These are phyloP conservation scores for Strobilomyces confusus DNA, from an alignment of 768 basidiomycete genomes.

Conservation along the genomic window DNA sequence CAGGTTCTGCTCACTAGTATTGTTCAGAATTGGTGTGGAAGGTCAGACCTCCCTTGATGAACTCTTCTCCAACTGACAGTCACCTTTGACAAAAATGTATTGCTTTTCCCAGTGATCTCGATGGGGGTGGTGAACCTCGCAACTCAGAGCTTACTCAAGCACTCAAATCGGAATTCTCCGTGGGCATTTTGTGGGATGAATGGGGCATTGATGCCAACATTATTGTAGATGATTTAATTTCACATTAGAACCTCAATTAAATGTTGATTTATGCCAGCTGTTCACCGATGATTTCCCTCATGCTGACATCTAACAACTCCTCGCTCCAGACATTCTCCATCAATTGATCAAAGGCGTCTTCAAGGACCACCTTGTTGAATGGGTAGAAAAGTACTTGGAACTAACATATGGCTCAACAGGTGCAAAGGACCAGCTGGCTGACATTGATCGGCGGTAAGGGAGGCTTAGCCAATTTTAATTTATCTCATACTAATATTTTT, in stretches of 20 bases:
- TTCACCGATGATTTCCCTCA: slow-evolving; percentile 1
- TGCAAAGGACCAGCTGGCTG: neutral
- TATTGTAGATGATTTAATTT: neutral
- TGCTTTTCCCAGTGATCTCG: neutral
- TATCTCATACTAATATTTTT: too few species aligned
- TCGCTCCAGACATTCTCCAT: neutral
- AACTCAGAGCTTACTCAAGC: neutral
- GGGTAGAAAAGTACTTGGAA: neutral
- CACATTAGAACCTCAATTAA: neutral
- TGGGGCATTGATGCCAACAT: neutral
- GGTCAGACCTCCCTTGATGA: neutral
- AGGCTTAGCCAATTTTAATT: too few species aligned
- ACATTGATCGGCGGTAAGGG: neutral
- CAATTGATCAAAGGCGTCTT: neutral
- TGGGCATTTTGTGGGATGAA: neutral
- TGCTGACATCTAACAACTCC: neutral
- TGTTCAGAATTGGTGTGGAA: neutral
- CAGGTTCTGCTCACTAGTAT: neutral
- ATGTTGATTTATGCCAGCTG: too few species aligned
- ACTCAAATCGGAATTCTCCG: neutral
- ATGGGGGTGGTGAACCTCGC: neutral
- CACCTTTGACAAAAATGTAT: neutral
- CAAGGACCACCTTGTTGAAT: neutral
- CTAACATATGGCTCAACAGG: neutral
- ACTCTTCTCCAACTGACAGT: neutral